Percentiles rank a stretch among this genome's conserved stretches.
Conservation (phyloP, 2,329 filamentous ascomycete genomes). For the Pseudogymnoascus sp. region DNA sequence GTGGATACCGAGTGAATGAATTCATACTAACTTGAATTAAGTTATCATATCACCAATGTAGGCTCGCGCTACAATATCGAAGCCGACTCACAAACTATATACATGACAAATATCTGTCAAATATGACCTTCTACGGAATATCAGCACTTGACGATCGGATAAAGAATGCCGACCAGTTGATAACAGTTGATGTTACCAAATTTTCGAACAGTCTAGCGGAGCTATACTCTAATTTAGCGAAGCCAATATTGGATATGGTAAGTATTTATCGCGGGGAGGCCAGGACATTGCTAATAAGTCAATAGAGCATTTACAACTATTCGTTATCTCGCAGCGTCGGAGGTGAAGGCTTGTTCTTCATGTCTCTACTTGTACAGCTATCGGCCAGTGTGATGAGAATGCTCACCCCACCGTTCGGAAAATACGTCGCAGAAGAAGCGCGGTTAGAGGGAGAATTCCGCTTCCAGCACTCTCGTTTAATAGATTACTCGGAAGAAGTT, state of each 20-base stretch:
- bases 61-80: conserved; percentile 85
- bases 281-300: conserved; percentile 16
- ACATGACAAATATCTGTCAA: conserved; percentile 91
- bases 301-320: conserved; percentile 79
- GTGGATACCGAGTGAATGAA: conserved; percentile 10
- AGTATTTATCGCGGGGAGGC: conserved; percentile 15
- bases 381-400: conserved; percentile 88
- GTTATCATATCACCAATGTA: conserved; percentile 95
- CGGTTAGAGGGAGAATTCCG: conserved; percentile 91
- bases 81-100: conserved; percentile 90
- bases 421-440: conserved; percentile 95
- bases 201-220: conserved; percentile 94
- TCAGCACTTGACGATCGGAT: conserved; percentile 93
- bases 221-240: conserved; percentile 91
- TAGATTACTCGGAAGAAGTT: conserved; percentile 93
- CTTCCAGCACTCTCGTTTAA: conserved; percentile 87
- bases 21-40: conserved; percentile 30
- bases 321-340: conserved; percentile 91
- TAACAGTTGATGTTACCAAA: conserved; percentile 91
- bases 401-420: conserved; percentile 90
- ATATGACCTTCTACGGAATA: conserved; percentile 95
- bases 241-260: conserved; percentile 88
- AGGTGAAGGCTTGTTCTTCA: conserved; percentile 89
- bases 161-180: conserved; percentile 96
- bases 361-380: conserved; percentile 87